Percentiles rank a stretch among this genome's conserved stretches.
phyloP scores from a whole-genome alignment of 2,329 filamentous ascomycete genomes.

The Apiospora pterosperma region DNA sequence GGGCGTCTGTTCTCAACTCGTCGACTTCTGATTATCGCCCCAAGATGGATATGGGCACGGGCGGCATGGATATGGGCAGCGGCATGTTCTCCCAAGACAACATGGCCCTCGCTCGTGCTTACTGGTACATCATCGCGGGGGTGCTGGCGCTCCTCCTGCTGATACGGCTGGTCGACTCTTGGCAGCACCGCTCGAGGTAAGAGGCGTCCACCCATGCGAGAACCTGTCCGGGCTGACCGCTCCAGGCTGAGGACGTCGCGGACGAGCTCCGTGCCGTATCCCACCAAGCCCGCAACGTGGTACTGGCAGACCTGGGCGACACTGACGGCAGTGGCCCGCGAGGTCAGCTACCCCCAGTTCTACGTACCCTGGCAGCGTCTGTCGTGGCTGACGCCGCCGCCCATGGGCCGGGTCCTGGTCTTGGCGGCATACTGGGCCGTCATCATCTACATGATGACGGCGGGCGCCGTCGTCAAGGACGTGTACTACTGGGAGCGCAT shows the following conservation, averaged over 20 bases:
- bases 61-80: constrained; percentile 24
- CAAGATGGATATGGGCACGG: constrained; percentile 21
- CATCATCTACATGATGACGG: constrained; percentile 54
- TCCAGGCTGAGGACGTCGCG: constrained; percentile 43
- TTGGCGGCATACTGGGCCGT: constrained; percentile 57
- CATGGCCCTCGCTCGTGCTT: constrained; percentile 48
- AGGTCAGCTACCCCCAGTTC: constrained; percentile 53
- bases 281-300: constrained; percentile 47
- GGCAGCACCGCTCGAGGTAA: constrained; percentile 40
- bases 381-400: constrained; percentile 56
- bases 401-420: constrained; percentile 52
- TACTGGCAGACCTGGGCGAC: constrained; percentile 55
- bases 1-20: constrained; percentile 24
- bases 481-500: constrained; percentile 61
- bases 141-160: constrained; percentile 39
- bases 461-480: constrained; percentile 46
- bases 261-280: constrained; percentile 41
- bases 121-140: constrained; percentile 57
- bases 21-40: constrained; percentile 14
- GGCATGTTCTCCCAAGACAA: constrained; percentile 42
- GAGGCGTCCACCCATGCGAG: constrained; percentile 6
- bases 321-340: constrained; percentile 52
- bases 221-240: background rate
- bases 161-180: constrained; percentile 40
- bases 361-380: constrained; percentile 43